Conservation (phyloP, 176 grass and related monocot species). For the Secale cereale region DNA sequence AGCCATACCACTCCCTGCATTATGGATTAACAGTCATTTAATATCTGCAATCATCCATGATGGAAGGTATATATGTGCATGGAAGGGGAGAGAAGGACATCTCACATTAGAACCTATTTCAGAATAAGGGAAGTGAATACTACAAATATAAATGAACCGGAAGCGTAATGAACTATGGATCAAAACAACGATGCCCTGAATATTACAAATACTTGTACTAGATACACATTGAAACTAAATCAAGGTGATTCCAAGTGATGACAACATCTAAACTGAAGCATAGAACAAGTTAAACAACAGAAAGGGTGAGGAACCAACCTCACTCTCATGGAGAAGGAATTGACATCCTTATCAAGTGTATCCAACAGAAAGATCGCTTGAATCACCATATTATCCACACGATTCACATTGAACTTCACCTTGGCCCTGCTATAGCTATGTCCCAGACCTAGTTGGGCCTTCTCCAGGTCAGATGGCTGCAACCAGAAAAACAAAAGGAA, state of each 20-base stretch:
- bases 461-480: conserved; percentile 56
- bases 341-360: conserved; percentile 79
- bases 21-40: background rate
- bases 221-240: too few species aligned
- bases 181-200: too few species aligned
- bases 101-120: too few species aligned
- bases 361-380: conserved; percentile 83
- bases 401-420: conserved; percentile 92
- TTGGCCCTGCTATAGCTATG: conserved; percentile 90
- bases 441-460: conserved; percentile 41
- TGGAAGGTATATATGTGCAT: too few species aligned
- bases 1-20: conserved; percentile 78
- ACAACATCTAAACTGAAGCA: too few species aligned
- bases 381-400: conserved; percentile 93
- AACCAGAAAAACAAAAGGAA: conserved; percentile 3
- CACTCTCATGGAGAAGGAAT: conserved; percentile 80
- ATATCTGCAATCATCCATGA: background rate
- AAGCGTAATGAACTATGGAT: too few species aligned
- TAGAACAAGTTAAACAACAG: background rate
- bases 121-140: too few species aligned
- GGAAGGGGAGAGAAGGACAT: too few species aligned
- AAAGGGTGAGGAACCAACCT: conserved; percentile 34
- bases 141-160: too few species aligned
- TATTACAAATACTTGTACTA: too few species aligned
- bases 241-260: too few species aligned